Conservation (phyloP, 1,284 basidiomycete genomes). For the Puccinia hordei region DNA sequence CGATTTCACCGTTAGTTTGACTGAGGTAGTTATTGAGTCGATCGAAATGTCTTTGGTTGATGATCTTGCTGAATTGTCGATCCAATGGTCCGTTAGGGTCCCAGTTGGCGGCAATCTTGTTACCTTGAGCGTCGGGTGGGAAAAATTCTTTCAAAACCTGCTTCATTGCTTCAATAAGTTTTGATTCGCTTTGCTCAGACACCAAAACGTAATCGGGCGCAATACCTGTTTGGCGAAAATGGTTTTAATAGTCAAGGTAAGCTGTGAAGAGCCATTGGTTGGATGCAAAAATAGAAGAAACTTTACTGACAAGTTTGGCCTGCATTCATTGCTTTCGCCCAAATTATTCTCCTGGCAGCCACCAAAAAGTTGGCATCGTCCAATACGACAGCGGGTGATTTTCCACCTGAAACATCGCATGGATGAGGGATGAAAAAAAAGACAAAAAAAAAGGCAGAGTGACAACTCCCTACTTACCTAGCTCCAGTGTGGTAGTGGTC, state of each 20-base stretch:
- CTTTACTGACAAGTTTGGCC: conserved; percentile 57
- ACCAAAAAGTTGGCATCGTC: conserved; percentile 59
- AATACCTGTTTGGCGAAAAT: conserved; percentile 53
- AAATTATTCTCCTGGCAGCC: conserved; percentile 59
- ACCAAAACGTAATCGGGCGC: conserved; percentile 60
- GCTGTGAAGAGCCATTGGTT: not conserved
- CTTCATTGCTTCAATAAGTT: conserved; percentile 56
- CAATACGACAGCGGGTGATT: conserved; percentile 61
- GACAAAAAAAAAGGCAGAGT: conserved; percentile 46
- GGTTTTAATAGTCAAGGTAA: not conserved
- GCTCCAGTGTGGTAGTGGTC: conserved; percentile 59
- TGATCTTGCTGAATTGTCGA: conserved; percentile 57
- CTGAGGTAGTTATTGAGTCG: conserved; percentile 58
- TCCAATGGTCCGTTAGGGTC: conserved; percentile 48
- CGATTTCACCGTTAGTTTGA: conserved; percentile 59
- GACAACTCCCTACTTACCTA: conserved; percentile 58
- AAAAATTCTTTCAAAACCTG: conserved; percentile 57
- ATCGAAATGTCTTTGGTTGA: conserved; percentile 59
- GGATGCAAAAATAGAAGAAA: not conserved
- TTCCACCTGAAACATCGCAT: conserved; percentile 56
- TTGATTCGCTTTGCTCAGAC: conserved; percentile 55
- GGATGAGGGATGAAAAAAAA: not conserved
- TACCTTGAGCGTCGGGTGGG: conserved; percentile 42
- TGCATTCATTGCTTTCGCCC: conserved; percentile 60
- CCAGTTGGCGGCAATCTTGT: not conserved